Evolutionary conservation across 106 monocot genomes (phyloP).

Genomic region (Dendrobium nobile): DNA sequence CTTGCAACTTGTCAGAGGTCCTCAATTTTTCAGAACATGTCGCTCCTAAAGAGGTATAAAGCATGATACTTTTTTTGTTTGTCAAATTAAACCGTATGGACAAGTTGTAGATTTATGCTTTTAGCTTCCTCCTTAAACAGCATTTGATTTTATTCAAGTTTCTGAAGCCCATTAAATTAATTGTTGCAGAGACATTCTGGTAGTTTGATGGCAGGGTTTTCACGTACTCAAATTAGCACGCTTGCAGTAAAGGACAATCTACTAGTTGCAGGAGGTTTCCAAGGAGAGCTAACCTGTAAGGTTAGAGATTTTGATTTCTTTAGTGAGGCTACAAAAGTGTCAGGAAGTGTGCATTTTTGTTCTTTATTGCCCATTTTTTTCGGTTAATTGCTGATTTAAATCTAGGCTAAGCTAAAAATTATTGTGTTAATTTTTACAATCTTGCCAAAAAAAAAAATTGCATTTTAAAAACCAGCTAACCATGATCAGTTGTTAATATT

Average conservation of each 20-base stretch:
- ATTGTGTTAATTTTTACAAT: neutral
- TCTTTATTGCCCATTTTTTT: neutral
- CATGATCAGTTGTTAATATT: neutral
- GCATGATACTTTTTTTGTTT: neutral
- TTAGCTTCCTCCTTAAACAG: neutral
- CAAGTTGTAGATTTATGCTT: neutral
- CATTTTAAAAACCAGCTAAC: neutral
- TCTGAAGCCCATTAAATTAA: neutral
- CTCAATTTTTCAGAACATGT: slow-evolving; percentile 26
- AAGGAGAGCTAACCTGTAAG: slow-evolving; percentile 39
- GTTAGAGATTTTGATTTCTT: slow-evolving; percentile 7
- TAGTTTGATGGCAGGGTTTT: slow-evolving; percentile 34
- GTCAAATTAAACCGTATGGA: neutral
- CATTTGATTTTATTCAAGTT: neutral
- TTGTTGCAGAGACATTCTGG: slow-evolving; percentile 21
- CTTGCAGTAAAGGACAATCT: slow-evolving; percentile 34
- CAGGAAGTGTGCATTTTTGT: neutral
- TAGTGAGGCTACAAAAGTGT: neutral
- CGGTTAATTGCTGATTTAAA: neutral
- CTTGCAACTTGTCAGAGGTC: slow-evolving; percentile 30
- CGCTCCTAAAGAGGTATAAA: slow-evolving; percentile 23
- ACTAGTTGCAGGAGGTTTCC: slow-evolving; percentile 38
- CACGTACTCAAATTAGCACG: slow-evolving; percentile 39
- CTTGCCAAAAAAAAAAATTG: neutral
- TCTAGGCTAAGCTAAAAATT: neutral